Evolutionary conservation across 495 filamentous ascomycete genomes (phyloP), one percentile per base, ranked within the genome.

Genomic region (Penicillium fimorum): DNA sequence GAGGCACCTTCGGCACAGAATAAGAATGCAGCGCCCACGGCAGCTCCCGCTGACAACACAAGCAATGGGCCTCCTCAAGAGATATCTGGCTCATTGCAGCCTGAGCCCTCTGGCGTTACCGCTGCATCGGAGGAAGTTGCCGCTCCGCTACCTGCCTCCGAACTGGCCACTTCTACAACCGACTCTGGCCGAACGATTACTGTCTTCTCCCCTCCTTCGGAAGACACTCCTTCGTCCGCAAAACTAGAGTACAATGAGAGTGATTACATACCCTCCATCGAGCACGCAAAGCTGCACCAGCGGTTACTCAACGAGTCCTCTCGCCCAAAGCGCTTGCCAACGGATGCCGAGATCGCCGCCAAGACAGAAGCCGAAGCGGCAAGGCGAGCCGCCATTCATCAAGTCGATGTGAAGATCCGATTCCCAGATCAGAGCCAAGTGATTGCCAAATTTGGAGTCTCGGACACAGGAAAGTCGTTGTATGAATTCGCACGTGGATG

Each of bases 201-300:
- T 10, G 84, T 97, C 53, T 97, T 86, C 72, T 79, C 83, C 4
- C 86, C 94, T 3, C 89, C 94, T 1, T 76, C 83, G 25, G 83
- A 76, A 46, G 70, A 78, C 45, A 93, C 85, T 1, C 93, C 90
- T n/a, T 80, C 78, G 18, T 95, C 94, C 33, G 87, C 90, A 29
- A 74, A 78, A 53, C 70, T 76, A 47, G 67, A 77, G 13, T 82
- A 85, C 57, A 80, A 89, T 24, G 89, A 92, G 53, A 78, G 78
- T 18, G 90, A 90, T 60, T 97, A 89, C 68, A 80, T 88, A 24
- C 91, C 92, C 2, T 90, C 88, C 18, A 84, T 96, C 59, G 89
- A 87, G 40, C 91, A 97, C 59, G 89, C 90, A 29, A 87, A 92
- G 63, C 74, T 84, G 11, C 89, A 93, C 61, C 92, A 97, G 70